These are phyloP conservation scores for Pythium aristosporum DNA, from an alignment of 352 stramenopile species.

Conservation along the genomic window DNA sequence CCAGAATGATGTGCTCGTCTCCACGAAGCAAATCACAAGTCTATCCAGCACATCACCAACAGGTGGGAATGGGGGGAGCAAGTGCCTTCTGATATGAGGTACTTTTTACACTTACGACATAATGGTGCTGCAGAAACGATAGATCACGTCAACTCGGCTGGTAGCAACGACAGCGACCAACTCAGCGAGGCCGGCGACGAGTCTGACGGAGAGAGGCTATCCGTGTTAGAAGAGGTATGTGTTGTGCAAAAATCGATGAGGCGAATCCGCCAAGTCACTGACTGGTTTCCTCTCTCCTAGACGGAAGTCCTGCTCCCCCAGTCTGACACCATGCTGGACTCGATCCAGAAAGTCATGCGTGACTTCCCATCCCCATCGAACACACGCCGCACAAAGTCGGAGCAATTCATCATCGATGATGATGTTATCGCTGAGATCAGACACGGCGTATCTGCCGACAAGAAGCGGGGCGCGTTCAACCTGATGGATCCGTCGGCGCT, in stretches of 20 bases:
- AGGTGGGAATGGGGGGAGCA: slow-evolving; percentile 12
- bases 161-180: slow-evolving; percentile 31
- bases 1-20: slow-evolving; percentile 25
- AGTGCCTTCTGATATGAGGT: neutral
- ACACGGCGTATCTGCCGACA: slow-evolving; percentile 26
- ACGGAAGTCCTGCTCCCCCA: slow-evolving; percentile 73
- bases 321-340: slow-evolving; percentile 74
- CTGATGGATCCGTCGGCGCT: slow-evolving; percentile 27
- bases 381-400: slow-evolving; percentile 30
- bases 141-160: slow-evolving; percentile 24
- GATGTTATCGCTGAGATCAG: slow-evolving; percentile 69
- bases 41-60: slow-evolving; percentile 26
- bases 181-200: slow-evolving; percentile 23
- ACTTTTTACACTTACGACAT: slow-evolving; percentile 1
- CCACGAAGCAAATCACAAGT: slow-evolving; percentile 30
- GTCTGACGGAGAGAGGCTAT: slow-evolving; percentile 46
- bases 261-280: neutral
- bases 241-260: neutral
- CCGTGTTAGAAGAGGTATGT: slow-evolving; percentile 70
- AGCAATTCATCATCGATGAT: slow-evolving; percentile 67
- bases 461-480: slow-evolving; percentile 23
- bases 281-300: slow-evolving; percentile 26
- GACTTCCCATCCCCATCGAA: slow-evolving; percentile 39
- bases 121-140: slow-evolving; percentile 19
- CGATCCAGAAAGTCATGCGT: slow-evolving; percentile 81